Base-by-base conservation (phyloP, 192 early-diverging fungal species). In the Lobosporangium transversale region DNA sequence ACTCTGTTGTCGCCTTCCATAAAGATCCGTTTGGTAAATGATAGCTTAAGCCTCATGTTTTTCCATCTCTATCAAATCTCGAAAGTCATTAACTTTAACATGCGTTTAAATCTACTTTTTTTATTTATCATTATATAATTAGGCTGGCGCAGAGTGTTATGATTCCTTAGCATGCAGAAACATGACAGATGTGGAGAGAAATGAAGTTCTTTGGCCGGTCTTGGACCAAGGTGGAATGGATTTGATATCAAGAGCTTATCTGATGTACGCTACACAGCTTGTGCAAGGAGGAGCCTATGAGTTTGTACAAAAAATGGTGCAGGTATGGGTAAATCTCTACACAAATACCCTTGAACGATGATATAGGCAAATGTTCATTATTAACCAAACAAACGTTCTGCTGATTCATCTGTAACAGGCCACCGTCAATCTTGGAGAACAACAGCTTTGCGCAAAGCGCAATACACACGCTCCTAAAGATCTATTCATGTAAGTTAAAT, bases 101-200 rank as follows among this genome's bases (percentile, higher is more conserved):
- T 40, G 37, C 37, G 37, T 40, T 1, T 50, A 33, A 32, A 10
- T 24, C 43, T 4, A 21, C 55, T 26, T n/a, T 12, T 17, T 43
- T 10, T n/a, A 44, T 17, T 20, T 33, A 51, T 35, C 7, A 26
- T n/a, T n/a, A n/a, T n/a, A n/a, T n/a, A n/a, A n/a, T n/a, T 53
- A 86, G 84, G 80, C 74, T 14, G 83, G 84, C n/a, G 63, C 64
- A 1, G 86, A 89, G 31, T 79, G 85, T 47, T 69, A 84, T n/a
- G 48, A 84, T 26, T 79, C 84, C 6, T 44, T 89, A 9, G 58
- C 73, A 9, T 57, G 52, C 33, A 66, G 81, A 15, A 76, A 71
- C 17, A 54, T 81, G 31, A 36, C 81, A 2, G 70, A 80, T 21
- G 29, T 40, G 3, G 68, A 76, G 12, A 59, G 79, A 12, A 64